Evolutionary conservation across 202 grass and related monocot species (phyloP), one percentile per base, ranked within the genome.

Genomic region (Zizania palustris): DNA sequence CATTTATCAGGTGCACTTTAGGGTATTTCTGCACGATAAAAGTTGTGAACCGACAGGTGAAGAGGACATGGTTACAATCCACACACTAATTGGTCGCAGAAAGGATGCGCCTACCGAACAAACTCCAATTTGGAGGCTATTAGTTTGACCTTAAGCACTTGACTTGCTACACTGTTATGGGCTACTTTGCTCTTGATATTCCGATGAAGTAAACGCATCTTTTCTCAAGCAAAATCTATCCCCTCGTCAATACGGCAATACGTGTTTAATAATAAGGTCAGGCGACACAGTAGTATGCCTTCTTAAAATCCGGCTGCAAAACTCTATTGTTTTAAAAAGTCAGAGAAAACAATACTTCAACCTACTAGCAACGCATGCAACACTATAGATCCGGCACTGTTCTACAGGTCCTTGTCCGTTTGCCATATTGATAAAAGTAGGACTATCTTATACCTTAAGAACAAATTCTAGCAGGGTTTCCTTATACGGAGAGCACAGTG

Each of bases 81-180:
- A 12, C 54, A 10, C 3, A 50, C 56, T 50, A 6, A 45, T 67
- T 22, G 45, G 62, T 74, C 63, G 63, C 13, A 42, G 16, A 69
- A 75, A 44, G 71, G 45, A 69, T 38, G 70, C 48, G 4, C 15
- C 21, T 80, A 8, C 45, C 63, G 46, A 22, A 68, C 5, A 12
- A 3, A 75, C 22, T 4, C 39, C 58, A 5, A 6, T 36, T 7
- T 48, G 28, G 19, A 72, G 11, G 21, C 37, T 50, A 6, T 22
- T 35, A 18, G 16, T 16, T 39, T 73, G 73, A 77, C 66, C 46
- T 12, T 9, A 37, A 20, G 11, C 46, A 33, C 58, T 39, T 56
- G 73, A 84, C 74, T 57, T 77, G 58, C 57, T 77, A 54, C 22
- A 70, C 2, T 20, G 1, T 51, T 43, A 34, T 35, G 1, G 45